phyloP scores from a whole-genome alignment of 805 yeast genomes.

The Candida bentonensis region DNA sequence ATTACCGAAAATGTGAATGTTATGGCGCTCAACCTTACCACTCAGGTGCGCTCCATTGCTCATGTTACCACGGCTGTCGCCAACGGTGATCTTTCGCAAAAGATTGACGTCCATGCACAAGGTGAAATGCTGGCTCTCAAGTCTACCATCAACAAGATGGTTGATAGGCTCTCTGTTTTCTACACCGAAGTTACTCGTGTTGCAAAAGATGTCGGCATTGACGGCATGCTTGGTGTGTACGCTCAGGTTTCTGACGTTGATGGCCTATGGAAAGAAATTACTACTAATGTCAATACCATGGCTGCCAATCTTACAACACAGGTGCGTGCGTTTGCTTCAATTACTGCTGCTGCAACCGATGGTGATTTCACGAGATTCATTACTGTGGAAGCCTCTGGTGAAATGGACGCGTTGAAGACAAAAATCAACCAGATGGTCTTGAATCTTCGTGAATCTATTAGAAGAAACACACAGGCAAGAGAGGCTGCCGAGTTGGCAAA shows the following conservation, averaged over 20 bases:
- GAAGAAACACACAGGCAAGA: conserved; percentile 83
- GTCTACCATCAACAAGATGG: conserved; percentile 83
- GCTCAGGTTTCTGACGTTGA: conserved; percentile 86
- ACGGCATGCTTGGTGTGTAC: conserved; percentile 84
- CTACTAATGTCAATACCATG: conserved; percentile 86
- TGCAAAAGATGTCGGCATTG: conserved; percentile 86
- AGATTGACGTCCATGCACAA: conserved; percentile 79
- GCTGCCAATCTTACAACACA: conserved; percentile 87
- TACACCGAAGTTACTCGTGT: conserved; percentile 83
- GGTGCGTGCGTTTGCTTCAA: conserved; percentile 86
- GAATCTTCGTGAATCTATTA: conserved; percentile 75
- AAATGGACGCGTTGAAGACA: conserved; percentile 52
- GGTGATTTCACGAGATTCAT: conserved; percentile 85
- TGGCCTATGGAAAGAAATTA: conserved; percentile 84
- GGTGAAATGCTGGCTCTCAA: conserved; percentile 81
- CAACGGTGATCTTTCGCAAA: conserved; percentile 73
- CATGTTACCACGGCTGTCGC: conserved; percentile 89
- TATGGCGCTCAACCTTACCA: conserved; percentile 78
- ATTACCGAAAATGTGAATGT: conserved; percentile 74
- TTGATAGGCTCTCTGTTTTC: conserved; percentile 75
- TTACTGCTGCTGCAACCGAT: conserved; percentile 88
- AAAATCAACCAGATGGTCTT: conserved; percentile 69
- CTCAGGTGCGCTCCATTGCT: conserved; percentile 79
- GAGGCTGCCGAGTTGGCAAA: conserved; percentile 90
- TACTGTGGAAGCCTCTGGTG: conserved; percentile 86